Evolutionary conservation across 495 filamentous ascomycete species (phyloP), one percentile per base, ranked within the genome.

Genomic region (Daldinia decipiens): DNA sequence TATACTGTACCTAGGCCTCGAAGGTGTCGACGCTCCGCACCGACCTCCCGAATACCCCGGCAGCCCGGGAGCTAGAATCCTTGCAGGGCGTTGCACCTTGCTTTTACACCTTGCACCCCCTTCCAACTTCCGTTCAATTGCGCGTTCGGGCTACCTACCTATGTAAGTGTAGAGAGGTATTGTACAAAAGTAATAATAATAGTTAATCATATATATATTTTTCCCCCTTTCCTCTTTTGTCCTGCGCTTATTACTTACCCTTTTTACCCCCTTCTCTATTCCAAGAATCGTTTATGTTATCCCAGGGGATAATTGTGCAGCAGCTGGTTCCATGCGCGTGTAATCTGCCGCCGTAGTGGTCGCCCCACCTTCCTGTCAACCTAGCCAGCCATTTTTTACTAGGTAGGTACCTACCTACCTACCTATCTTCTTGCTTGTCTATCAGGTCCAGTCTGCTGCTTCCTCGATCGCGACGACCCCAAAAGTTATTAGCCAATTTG

Each of bases 401-500:
- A 65, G 64, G 70, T 34, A n/a, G n/a, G n/a, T n/a, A n/a, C n/a
- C n/a, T n/a, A n/a, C n/a, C n/a, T n/a, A n/a, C n/a, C n/a, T n/a
- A 24, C 21, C 21, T 24, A 61, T 70, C 54, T 59, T 59, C 32
- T 26, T 56, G 47, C 56, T 50, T 61, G 54, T 68, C 63, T 72
- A 72, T 68, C 59, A 60, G 62, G 27, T 36, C n/a, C 26, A 21
- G 43, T 60, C 50, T 72, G 40, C 29, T 67, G 50, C 56, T 65
- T 50, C 34, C 34, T 72, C 64, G 45, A 67, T 72, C 70, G 64
- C 70, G 60, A 72, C 70, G 63, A 63, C 70, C 70, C 62, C 43
- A 65, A 67, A 64, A 74, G 40, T 67, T 71, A 74, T 74, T 74
- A 74, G 71, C 71, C 71, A 74, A 74, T 74, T 74, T 74, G 67